phyloP scores from a whole-genome alignment of 2,329 filamentous ascomycete genomes.

The Fusarium aywerte region DNA sequence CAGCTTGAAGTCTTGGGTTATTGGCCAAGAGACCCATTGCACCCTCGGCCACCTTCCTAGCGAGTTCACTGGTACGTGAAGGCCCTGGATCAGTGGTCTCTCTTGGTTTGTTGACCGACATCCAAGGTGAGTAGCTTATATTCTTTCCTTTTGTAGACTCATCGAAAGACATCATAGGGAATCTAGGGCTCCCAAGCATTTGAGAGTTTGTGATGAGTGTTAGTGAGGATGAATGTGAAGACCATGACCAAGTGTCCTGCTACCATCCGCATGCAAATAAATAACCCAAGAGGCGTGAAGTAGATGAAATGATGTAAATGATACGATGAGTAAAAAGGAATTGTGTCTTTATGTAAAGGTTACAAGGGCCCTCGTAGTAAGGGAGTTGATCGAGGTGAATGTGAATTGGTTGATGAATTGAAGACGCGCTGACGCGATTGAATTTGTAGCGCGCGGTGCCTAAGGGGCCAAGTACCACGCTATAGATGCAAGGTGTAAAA shows the following conservation, averaged over 20 bases:
- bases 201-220: background rate
- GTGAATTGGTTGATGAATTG: slow-evolving; percentile 2
- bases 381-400: background rate
- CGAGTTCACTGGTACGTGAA: slow-evolving; percentile 34
- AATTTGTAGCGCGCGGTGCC: slow-evolving; percentile 7
- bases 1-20: slow-evolving; percentile 42
- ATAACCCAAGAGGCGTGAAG: background rate
- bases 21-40: slow-evolving; percentile 16
- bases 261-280: background rate
- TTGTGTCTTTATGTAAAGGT: background rate
- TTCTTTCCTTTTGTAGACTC: slow-evolving; percentile 28
- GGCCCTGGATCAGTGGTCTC: slow-evolving; percentile 15
- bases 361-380: background rate
- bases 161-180: slow-evolving; percentile 12
- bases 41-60: slow-evolving; percentile 39
- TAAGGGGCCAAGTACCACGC: slow-evolving; percentile 14
- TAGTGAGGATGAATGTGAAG: background rate
- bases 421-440: slow-evolving; percentile 41
- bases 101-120: slow-evolving; percentile 17
- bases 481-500: slow-evolving; percentile 2
- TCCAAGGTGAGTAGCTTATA: slow-evolving; percentile 36
- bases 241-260: background rate
- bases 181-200: slow-evolving; percentile 14
- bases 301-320: background rate
- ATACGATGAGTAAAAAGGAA: background rate